These are phyloP conservation scores for Ceratobasidium sp. DNA, from an alignment of 1,284 basidiomycete genomes.

Conservation along the genomic window DNA sequence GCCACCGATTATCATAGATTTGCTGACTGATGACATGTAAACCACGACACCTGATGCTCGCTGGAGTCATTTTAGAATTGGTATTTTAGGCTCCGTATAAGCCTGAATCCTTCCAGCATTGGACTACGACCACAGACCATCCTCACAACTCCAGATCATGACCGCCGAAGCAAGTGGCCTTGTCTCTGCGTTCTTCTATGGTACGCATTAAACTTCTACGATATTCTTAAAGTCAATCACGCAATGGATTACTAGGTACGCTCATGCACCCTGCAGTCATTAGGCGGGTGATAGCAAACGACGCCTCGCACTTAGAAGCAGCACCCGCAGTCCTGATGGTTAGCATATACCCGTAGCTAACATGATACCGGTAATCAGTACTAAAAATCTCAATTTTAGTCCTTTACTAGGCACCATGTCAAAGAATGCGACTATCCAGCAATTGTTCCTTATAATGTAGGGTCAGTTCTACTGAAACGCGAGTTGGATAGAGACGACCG, in stretches of 20 bases:
- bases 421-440: constrained; percentile 80
- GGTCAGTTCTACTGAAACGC: constrained; percentile 58
- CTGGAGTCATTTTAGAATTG: constrained; percentile 15
- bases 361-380: constrained; percentile 10
- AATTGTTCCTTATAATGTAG: constrained; percentile 69
- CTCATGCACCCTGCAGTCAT: constrained; percentile 80
- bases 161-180: constrained; percentile 2
- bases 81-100: neutral
- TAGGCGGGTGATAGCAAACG: constrained; percentile 71
- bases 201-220: neutral
- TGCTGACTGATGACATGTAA: constrained; percentile 18
- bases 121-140: neutral
- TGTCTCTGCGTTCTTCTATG: constrained; percentile 38
- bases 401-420: constrained; percentile 82
- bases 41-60: neutral
- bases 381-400: constrained; percentile 60
- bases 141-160: neutral
- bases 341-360: constrained; percentile 59
- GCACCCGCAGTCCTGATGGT: constrained; percentile 69
- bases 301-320: constrained; percentile 68
- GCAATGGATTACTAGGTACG: constrained; percentile 65
- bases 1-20: neutral
- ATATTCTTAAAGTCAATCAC: neutral
- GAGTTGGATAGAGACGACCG: constrained; percentile 66
- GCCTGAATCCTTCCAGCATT: neutral